A percentile compares a stretch with the other conserved stretches of the same genome.
Evolutionary conservation across 176 grass and related monocot species (phyloP).

Genomic region (Phyllostachys edulis): DNA sequence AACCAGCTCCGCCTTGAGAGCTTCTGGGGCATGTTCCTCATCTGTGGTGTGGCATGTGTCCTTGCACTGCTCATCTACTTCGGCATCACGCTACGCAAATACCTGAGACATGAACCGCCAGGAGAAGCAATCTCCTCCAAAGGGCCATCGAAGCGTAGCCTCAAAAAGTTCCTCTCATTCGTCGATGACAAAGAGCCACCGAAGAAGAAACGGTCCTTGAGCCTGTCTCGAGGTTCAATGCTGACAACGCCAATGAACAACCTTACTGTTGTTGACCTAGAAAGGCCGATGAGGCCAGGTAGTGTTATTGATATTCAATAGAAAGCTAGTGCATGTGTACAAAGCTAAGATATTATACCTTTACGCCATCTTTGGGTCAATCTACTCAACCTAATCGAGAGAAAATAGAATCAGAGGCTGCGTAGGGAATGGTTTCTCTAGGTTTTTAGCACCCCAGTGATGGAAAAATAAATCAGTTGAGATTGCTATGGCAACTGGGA

Average conservation of each 20-base stretch:
- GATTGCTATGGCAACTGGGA: background rate
- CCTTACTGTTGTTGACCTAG: background rate
- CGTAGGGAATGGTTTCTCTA: background rate
- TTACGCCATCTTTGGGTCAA: background rate
- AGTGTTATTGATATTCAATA: constrained; percentile 3
- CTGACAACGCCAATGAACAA: background rate
- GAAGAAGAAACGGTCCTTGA: constrained; percentile 25
- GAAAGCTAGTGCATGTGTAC: constrained; percentile 7
- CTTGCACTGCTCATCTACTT: constrained; percentile 67
- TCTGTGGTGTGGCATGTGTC: constrained; percentile 65
- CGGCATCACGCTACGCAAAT: constrained; percentile 42
- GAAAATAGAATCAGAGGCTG: constrained; percentile 17
- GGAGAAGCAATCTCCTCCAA: background rate
- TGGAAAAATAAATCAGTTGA: background rate
- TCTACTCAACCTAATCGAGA: background rate
- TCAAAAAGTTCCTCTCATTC: constrained; percentile 61
- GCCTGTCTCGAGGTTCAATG: background rate
- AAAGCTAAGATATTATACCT: background rate
- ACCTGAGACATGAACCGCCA: constrained; percentile 16
- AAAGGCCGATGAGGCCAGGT: constrained; percentile 11
- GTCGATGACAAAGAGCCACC: constrained; percentile 47
- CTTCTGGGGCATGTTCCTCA: constrained; percentile 87
- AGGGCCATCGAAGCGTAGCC: background rate
- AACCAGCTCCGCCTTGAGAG: constrained; percentile 70
- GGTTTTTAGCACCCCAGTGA: background rate